Base-by-base conservation (phyloP, 441 rosid species). In the Pelargonium australe region DNA sequence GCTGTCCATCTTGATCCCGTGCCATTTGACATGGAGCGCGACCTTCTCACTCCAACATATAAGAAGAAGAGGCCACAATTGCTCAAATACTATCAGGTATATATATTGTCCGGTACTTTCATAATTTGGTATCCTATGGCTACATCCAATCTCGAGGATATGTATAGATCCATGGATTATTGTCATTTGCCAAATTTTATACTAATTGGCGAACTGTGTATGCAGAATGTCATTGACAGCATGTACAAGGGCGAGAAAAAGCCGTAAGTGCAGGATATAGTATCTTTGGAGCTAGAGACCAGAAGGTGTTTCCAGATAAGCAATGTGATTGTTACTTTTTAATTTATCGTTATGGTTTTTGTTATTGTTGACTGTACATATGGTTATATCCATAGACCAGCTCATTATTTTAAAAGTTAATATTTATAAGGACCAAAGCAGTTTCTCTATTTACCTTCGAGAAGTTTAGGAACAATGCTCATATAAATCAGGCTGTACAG, bases 41-140 rank as follows among this genome's bases (percentile, higher is more conserved):
- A 92, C 68, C 93, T 92, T 68, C 90, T 95, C 45, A 92, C 99
- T 41, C 99, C 98, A 11, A 95, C 98, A 0, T 95, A 80, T 58
- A 95, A 95, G 85, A 95, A 87, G 85, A 95, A 92, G 85, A 85
- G 99, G 77, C 97, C 97, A 47, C 99, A 95, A 49, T 77, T 90
- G 78, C 92, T 85, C 70, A 89, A 88, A 80, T 78, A 84, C 78
- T 95, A 90, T 75, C n/a, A n/a, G n/a, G n/a, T n/a, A n/a, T n/a
- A n/a, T n/a, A n/a, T n/a, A n/a, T n/a, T n/a, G n/a, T n/a, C n/a
- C n/a, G n/a, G n/a, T n/a, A 28, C 31, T 28, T 28, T 28, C 31
- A 28, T 28, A 28, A 28, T 28, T 28, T 28, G 31, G 31, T 28
- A 28, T 1, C 31, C 31, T 28, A 28, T 28, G 31, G 31, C 31